Evolutionary conservation across 2,329 filamentous ascomycete species (phyloP), one percentile per base, ranked within the genome.

Genomic region (Zalaria sp.): DNA sequence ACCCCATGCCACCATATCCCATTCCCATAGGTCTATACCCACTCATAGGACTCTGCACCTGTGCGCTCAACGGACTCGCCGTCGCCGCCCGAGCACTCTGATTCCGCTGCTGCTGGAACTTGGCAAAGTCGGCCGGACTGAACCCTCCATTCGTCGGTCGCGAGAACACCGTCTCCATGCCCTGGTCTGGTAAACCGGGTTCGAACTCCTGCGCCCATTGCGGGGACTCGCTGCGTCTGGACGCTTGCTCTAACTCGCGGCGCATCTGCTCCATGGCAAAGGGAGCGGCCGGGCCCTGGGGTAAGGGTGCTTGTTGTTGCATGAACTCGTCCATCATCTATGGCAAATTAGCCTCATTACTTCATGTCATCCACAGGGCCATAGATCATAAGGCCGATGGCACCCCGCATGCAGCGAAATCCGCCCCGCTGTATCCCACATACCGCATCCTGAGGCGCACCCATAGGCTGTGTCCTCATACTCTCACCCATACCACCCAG

Each of bases 261-360:
- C 76, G 68, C 67, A 81, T 71, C 49, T 79, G 75, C 50, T 81
- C 76, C 72, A 81, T 77, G 44, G 74, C 74, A 53, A 80, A 80
- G 0, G 75, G 72, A n/a, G 65, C 63, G 28, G 69, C 65, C 28
- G 68, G 65, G 3, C 65, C 69, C 47, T 72, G 71, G 6, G 72
- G 68, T 27, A 81, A 59, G 50, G 75, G 74, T 28, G 68, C 79
- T 42, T 75, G 77, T 56, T 91, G 82, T 58, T 93, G 86, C 55
- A 93, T 73, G 60, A 95, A 95, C 46, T 86, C 81, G 56, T 93
- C 87, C 77, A 94, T 84, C 81, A 89, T 87, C 85, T 93, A 53
- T 3, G 25, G 4, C 5, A 18, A 2, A 18, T 18, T 18, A 18
- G 11, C 4, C 18, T 2, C 18, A 18, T 18, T n/a, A n/a, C n/a